Evolutionary conservation across 148 eudicot genomes (phyloP), one percentile per base, ranked within the genome.

Genomic region (Silene latifolia): DNA sequence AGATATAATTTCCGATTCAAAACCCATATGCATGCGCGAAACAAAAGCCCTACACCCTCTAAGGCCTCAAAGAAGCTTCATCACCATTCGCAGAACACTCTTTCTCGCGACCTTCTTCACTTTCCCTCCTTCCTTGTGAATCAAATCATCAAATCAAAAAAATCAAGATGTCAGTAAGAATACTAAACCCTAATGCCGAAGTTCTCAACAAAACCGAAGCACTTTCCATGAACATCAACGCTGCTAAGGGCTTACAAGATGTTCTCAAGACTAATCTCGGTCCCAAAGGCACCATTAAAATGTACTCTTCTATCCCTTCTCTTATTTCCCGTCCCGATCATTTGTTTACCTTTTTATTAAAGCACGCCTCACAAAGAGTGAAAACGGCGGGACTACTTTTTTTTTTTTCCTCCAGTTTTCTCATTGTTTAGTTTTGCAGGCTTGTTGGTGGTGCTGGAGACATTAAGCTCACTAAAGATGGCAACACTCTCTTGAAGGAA

Each of bases 371-470:
- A 10, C 29, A 27, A 27, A 27, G 29, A 27, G 29, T 27, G n/a
- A 27, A 27, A 27, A 27, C 29, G 29, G 29, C 29, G 29, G 29
- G 29, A 27, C 29, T 27, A 27, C 29, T 1, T 27, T 27, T 27
- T 1, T 27, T 27, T 27, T 27, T 27, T 27, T 27, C 29, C 29
- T 27, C 13, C 18, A 8, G 12, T 5, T 20, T 8, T 29, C 2
- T 0, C 7, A 48, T 64, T 25, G 29, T 8, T 44, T 5, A 12
- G 20, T 64, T 68, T 29, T 73, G 0, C 66, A 93, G 98, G 97
- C 95, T 93, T 86, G 97, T 93, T 86, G 95, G 98, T 56, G 97
- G 98, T 72, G 87, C 97, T 46, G 98, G 97, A 7, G 97, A 91
- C 63, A 93, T 94, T 67, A 91, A 94, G 78, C 97, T 94, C 19